phyloP scores from a whole-genome alignment of 2,329 filamentous ascomycete species.

The Hypoxylon sp. region DNA sequence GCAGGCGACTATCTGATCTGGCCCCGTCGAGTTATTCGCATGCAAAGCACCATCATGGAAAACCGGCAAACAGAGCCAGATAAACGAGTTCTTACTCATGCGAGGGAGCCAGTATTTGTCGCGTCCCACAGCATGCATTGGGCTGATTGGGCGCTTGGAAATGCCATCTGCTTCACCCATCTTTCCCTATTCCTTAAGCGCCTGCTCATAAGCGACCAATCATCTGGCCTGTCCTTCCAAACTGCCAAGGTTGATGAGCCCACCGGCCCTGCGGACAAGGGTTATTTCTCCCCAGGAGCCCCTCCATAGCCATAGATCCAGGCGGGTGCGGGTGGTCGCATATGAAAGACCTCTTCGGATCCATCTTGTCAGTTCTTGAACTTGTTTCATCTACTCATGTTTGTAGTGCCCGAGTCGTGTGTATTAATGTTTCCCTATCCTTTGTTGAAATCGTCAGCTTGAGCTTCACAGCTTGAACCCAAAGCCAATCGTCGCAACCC shows the following conservation, averaged over 20 bases:
- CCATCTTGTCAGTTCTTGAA: slow-evolving; percentile 38
- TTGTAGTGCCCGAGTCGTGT: slow-evolving; percentile 32
- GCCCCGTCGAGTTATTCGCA: slow-evolving; percentile 3
- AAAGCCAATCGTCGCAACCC: slow-evolving; percentile 44
- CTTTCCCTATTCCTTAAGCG: slow-evolving; percentile 48
- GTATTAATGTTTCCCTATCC: slow-evolving; percentile 31
- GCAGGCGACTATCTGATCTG: slow-evolving; percentile 14
- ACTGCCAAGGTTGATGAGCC: slow-evolving; percentile 45
- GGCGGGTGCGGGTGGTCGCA: slow-evolving; percentile 47
- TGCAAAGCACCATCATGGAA: slow-evolving; percentile 13
- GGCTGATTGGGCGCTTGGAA: slow-evolving; percentile 50
- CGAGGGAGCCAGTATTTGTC: slow-evolving; percentile 36
- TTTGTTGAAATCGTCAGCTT: slow-evolving; percentile 33
- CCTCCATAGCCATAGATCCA: slow-evolving; percentile 33
- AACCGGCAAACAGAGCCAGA: slow-evolving; percentile 27
- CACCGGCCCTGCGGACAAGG: slow-evolving; percentile 41
- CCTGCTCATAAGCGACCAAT: slow-evolving; percentile 45
- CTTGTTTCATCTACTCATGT: slow-evolving; percentile 45
- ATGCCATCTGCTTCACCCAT: slow-evolving; percentile 44
- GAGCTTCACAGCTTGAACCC: slow-evolving; percentile 30
- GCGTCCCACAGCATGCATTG: slow-evolving; percentile 36
- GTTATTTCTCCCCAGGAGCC: slow-evolving; percentile 23
- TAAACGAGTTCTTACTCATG: slow-evolving; percentile 22
- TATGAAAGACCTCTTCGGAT: slow-evolving; percentile 45
- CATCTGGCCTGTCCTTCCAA: slow-evolving; percentile 36